A percentile compares a stretch with the other conserved stretches of the same genome.
Evolutionary conservation across 2,329 filamentous ascomycete genomes (phyloP).

Genomic region (Neonectria coccinea): DNA sequence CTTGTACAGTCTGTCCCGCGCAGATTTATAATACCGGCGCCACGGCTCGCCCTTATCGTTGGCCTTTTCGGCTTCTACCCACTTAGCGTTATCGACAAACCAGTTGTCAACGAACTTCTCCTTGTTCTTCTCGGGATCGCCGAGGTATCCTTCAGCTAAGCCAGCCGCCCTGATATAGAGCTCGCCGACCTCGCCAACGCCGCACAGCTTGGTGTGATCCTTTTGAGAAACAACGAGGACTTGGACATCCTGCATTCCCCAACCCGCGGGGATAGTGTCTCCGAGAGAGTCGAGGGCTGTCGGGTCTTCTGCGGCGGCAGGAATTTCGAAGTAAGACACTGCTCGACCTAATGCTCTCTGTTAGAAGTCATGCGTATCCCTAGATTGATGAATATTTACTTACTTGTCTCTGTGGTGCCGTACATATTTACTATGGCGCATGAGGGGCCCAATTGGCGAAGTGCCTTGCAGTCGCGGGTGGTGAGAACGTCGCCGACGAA

Average conservation of each 20-base stretch:
- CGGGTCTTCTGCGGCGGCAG: conserved; percentile 50
- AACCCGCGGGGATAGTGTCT: conserved; percentile 84
- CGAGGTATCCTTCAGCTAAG: conserved; percentile 84
- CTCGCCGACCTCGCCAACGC: conserved; percentile 85
- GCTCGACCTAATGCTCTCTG: too few species aligned
- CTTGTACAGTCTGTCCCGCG: conserved; percentile 85
- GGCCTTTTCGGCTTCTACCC: conserved; percentile 73
- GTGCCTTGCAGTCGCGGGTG: conserved; percentile 80
- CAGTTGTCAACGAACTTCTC: conserved; percentile 87
- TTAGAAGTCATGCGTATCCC: too few species aligned
- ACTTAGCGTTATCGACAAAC: conserved; percentile 82
- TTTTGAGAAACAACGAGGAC: conserved; percentile 83
- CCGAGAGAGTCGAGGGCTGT: conserved; percentile 55
- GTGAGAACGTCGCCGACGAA: conserved; percentile 94
- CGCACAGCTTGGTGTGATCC: conserved; percentile 75
- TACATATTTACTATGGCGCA: too few species aligned
- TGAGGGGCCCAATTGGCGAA: too few species aligned
- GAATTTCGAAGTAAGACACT: too few species aligned
- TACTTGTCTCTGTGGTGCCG: too few species aligned
- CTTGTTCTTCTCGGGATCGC: conserved; percentile 68
- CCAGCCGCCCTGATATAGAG: conserved; percentile 86
- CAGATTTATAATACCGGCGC: conserved; percentile 82
- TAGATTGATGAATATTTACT: too few species aligned
- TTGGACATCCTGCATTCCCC: conserved; percentile 90
- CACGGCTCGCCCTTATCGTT: conserved; percentile 75